Base-by-base conservation (phyloP, 83 land plant genomes). In the Diphasiastrum complanatum region DNA sequence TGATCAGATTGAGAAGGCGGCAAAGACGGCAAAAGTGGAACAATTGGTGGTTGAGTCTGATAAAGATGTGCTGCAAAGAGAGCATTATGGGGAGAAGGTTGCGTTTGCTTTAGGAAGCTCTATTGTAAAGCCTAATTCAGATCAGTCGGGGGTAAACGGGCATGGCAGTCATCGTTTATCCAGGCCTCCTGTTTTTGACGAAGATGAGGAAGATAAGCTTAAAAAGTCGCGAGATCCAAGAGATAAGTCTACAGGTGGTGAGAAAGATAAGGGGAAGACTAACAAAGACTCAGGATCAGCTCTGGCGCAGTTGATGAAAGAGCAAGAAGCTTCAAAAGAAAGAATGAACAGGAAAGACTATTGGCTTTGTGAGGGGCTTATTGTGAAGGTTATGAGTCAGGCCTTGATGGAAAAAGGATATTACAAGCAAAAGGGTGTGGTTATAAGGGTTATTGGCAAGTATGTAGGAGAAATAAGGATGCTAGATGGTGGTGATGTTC, bases 381-480 rank as follows among this genome's bases (percentile, higher is more conserved):
- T 95, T 36, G 99, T 95, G 51, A 95, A 95, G 76, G 89, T 89
- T 20, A 84, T 95, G 93, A 84, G 87, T 55, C 82, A 80, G 47
- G 73, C 67, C 0, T 61, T 95, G 68, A 80, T 79, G 2, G 93
- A 82, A 0, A 87, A 89, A 53, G 91, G 96, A 5, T 89, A 86
- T 65, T 95, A 84, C 57, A 95, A 95, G 74, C 82, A 95, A 64
- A 95, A 95, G 43, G 99, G 99, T 1, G 78, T 84, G 47, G 87
- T 95, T 27, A 19, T 26, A 26, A 82, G 75, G 50, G 99, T 93
- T 24, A 89, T 89, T 22, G 87, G 82, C 52, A 93, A 80, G 67
- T 93, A 93, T 63, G 88, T 82, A 20, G 99, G 87, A 40, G 97
- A 89, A 64, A 82, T 95, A 60, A 78, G 84, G 79, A 89, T 95